Evolutionary conservation across 805 yeast species (phyloP).

Genomic region (Saccharomycopsis olivae): DNA sequence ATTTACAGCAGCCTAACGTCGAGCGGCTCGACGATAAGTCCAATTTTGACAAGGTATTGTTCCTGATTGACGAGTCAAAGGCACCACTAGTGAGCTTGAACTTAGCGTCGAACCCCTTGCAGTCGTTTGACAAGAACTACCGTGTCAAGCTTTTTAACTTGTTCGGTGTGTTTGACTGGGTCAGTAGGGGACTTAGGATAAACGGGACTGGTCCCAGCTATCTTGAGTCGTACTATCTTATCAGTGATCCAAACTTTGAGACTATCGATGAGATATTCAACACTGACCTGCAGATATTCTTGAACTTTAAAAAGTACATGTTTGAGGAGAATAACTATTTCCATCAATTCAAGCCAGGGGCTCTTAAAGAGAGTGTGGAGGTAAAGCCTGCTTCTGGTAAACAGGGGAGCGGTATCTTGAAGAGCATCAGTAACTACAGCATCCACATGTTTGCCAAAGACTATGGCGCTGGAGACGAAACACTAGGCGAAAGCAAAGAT

Average conservation of each 20-base stretch:
- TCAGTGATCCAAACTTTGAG: conserved; percentile 37
- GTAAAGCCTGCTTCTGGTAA: neutral
- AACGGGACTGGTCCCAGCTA: conserved; percentile 56
- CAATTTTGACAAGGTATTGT: conserved; percentile 31
- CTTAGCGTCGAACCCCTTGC: conserved; percentile 30
- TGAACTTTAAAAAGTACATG: conserved; percentile 16
- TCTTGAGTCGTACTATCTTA: conserved; percentile 43
- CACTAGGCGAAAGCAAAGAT: too few relatives aligned
- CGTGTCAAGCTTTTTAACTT: conserved; percentile 46
- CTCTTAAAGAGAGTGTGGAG: neutral
- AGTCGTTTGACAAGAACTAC: conserved; percentile 33
- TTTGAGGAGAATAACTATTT: conserved; percentile 15
- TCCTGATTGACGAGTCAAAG: conserved; percentile 21
- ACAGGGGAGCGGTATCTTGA: conserved; percentile 9
- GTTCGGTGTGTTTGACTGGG: conserved; percentile 41
- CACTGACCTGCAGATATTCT: conserved; percentile 3
- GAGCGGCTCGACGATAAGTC: conserved; percentile 28
- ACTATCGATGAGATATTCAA: conserved; percentile 22
- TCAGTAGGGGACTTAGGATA: conserved; percentile 34
- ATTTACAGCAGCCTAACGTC: conserved; percentile 24
- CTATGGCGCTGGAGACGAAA: too few relatives aligned
- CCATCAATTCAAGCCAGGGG: conserved; percentile 16
- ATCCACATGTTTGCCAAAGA: conserved; percentile 9
- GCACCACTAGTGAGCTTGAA: conserved; percentile 22
- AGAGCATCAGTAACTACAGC: conserved; percentile 16